phyloP scores from a whole-genome alignment of 2,329 filamentous ascomycete species.

The Anisogramma anomala region DNA sequence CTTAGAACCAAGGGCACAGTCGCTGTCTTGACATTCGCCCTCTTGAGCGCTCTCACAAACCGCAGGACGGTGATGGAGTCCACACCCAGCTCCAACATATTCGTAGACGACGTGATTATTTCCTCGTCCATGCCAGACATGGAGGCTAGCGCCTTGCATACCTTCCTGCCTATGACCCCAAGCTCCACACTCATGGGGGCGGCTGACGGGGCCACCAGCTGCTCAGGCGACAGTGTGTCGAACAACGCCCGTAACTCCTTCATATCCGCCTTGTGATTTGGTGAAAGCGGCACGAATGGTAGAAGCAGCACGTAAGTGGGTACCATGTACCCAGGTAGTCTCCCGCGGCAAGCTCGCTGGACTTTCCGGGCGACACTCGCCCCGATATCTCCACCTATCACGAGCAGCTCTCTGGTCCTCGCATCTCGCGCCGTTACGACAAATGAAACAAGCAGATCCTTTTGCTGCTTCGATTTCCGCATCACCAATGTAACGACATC shows the following conservation, averaged over 20 bases:
- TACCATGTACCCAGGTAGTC: constrained; percentile 78
- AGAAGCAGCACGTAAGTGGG: constrained; percentile 72
- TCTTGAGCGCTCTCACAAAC: constrained; percentile 53
- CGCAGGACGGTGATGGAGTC: constrained; percentile 78
- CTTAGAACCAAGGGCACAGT: constrained; percentile 58
- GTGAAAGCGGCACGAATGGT: constrained; percentile 62
- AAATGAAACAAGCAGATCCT: constrained; percentile 75
- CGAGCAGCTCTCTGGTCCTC: constrained; percentile 12
- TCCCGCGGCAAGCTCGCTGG: constrained; percentile 52
- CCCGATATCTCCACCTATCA: constrained; percentile 24
- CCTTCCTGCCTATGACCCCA: constrained; percentile 28
- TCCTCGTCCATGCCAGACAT: constrained; percentile 35
- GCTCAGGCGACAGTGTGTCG: constrained; percentile 42
- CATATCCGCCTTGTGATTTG: constrained; percentile 81
- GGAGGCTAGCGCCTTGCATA: constrained; percentile 43
- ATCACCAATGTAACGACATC: constrained; percentile 70
- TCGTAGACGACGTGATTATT: constrained; percentile 44
- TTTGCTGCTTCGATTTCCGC: constrained; percentile 58
- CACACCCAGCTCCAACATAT: constrained; percentile 74
- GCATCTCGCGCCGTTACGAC: constrained; percentile 28
- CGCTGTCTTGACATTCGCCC: constrained; percentile 46
- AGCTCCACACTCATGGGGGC: constrained; percentile 18
- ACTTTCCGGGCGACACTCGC: constrained; percentile 34
- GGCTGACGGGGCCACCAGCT: constrained; percentile 46
- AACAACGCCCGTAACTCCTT: constrained; percentile 61